Evolutionary conservation across 306 rosid genomes (phyloP), one percentile per base, ranked within the genome.

Genomic region (Trifolium subterraneum): DNA sequence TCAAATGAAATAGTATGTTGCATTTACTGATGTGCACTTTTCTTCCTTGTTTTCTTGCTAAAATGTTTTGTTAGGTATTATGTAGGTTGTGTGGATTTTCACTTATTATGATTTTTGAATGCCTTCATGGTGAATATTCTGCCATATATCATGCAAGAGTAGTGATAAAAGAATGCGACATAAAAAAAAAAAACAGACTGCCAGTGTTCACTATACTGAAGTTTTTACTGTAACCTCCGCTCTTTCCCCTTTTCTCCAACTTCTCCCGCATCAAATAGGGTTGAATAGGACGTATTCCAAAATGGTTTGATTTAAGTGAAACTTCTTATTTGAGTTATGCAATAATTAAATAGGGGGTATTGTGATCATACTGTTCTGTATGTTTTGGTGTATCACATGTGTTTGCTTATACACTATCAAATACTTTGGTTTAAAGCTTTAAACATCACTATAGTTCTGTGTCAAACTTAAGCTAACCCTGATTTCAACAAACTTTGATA

Each of bases 1-100:
- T 79, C 78, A 62, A 47, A 36, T n/a, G 51, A 68, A 82, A 23
- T 71, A 61, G 15, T 36, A 42, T 62, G 68, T 68, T 51, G 50
- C 9, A 13, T 71, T 67, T 71, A 50, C 23, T 61, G 44, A 5
- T 22, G 20, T 65, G 42, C 64, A 58, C 78, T 18, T 48, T 39
- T 47, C 41, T 72, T 76, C n/a, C 71, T 19, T 60, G 47, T 69
- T 78, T 61, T 33, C 38, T 27, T 20, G 42, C 48, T 48, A 58
- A 64, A 11, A 42, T 75, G 51, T 66, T 71, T 38, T 78, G 70
- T 55, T 39, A 19, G 3, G 25, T 76, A 11, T 55, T 60, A 39
- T 31, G 63, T 50, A 39, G 58, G 58, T 60, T 63, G 22, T 71
- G 68, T 67, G 31, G 19, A 52, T 39, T 63, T 27, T 20, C 73